Evolutionary conservation across 345 rosid species (phyloP), one percentile per base, ranked within the genome.

Genomic region (Draba incana): DNA sequence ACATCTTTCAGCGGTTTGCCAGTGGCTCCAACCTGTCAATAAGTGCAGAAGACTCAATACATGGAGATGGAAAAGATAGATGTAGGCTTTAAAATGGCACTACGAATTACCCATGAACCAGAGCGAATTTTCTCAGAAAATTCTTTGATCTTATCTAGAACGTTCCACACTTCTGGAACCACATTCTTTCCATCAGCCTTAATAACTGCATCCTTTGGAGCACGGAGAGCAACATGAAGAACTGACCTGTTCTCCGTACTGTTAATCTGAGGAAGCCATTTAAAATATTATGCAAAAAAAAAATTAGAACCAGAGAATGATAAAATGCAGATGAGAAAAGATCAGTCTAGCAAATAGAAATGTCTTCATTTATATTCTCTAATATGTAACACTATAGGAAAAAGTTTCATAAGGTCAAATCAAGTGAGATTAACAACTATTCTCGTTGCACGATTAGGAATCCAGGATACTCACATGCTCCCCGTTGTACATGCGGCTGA

Each of bases 171-270:
- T 71, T 84, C 90, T 1, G 95, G 91, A 53, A 94, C 92, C 11
- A 91, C 91, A 76, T 94, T 86, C 83, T 84, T 88, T 33, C 98
- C 90, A 83, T 87, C 96, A 73, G 85, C 81, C 68, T 82, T 69
- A 30, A 91, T 83, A 64, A 83, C 83, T 45, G 90, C 84, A 79
- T 91, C 90, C 68, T 85, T 85, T 33, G 91, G 85, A 69, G 98
- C 98, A 57, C 98, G 92, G 27, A 94, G 95, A 55, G 98, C 97
- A 31, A 87, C 88, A 79, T 94, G 99, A 69, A 91, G 93, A 74
- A 94, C 97, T 37, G 98, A 81, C 82, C 99, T 87, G 69, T 91
- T 80, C 78, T 94, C 99, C 12, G 99, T 89, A 72, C 85, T 81
- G 75, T 94, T 94, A 71, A 94, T 94, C 99, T 94, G 82, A 54